Base-by-base conservation (phyloP, 768 basidiomycete genomes). In the Agrocybe pediades region DNA sequence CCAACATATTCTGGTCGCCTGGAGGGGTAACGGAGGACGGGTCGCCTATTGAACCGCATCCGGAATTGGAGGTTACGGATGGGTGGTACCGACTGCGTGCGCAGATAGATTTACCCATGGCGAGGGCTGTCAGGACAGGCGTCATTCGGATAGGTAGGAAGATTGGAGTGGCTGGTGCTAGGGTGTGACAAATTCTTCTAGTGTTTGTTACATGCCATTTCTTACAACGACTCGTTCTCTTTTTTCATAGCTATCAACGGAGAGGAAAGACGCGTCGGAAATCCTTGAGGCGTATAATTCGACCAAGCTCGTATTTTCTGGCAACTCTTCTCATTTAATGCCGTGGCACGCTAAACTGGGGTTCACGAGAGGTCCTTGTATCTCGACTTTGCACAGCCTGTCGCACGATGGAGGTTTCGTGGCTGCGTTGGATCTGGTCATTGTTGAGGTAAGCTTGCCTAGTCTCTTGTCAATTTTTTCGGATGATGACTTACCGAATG, bases 31-130 rank as follows among this genome's bases (percentile, higher is more conserved):
- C 71, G 21, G 73, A 77, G 1, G 71, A 78, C 25, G 73, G 73
- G 3, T 46, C 68, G 17, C 61, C 72, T 4, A 62, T 69, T 23
- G 72, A 72, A 20, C 64, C 73, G 2, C 69, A 76, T 60, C 81
- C 87, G 0, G 82, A 86, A 58, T 70, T 99, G 6, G 97, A 98
- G 69, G 73, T 98, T n/a, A 95, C 94, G 0, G 97, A 99, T 65
- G 97, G 97, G 13, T 99, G 97, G 97, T 99, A 99, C 63, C 75
- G 86, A 24, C 75, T 98, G 6, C 83, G 85, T 13, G 90, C 93
- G 0, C 78, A 78, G 42, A 76, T 92, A 11, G 97, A 98, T 68
- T 71, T 72, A 17, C 81, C 89, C 2, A 74, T 99, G 19, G 78
- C 78, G 2, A 80, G 88, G 41, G 95, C 92, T 1, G 71, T 90